Evolutionary conservation across 768 basidiomycete species (phyloP), one percentile per base, ranked within the genome.

Genomic region (Mycena vulgaris): DNA sequence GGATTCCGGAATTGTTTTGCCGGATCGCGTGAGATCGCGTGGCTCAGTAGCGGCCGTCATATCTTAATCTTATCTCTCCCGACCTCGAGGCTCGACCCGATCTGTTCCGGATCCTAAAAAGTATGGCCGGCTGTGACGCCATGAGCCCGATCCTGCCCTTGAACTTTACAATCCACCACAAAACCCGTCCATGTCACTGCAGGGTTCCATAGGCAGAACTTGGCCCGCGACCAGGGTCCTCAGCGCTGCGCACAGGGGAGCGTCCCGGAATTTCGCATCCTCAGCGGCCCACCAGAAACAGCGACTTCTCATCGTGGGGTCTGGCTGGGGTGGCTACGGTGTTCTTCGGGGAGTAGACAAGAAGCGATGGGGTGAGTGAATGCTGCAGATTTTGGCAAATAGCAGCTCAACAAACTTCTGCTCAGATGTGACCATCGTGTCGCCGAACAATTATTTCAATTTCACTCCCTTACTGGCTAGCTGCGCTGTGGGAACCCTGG

Each of bases 401-500:
- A 53, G 19, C 31, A 6, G n/a, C 45, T 48, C 47, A 63, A 7
- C 21, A 53, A 21, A 57, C 68, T 23, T 27, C 13, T 27, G 10
- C 53, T 14, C 70, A 93, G 92, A 93, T 74, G 90, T 92, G 6
- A 89, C 88, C 0, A 78, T 93, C 19, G 66, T 94, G 28, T 92
- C 92, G 7, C 91, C 93, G 0, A 90, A 84, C 42, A 86, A 85
- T 39, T 90, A 91, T 79, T 92, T 92, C 81, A 91, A 90, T 75
- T 91, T 91, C 71, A 88, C 89, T 28, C 91, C 92, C 0, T 79
- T 94, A 33, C 84, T 93, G 2, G 91, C 92, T 0, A 84, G 89
- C 56, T 89, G 92, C 66, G 88, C 93, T 5, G 93, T 95, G 28
- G 95, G 95, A 3, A 95, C 95, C 8, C 83, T 97, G 53, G 94